phyloP scores from a whole-genome alignment of 192 early-diverging fungal genomes.

The Paraglomus brasilianum region DNA sequence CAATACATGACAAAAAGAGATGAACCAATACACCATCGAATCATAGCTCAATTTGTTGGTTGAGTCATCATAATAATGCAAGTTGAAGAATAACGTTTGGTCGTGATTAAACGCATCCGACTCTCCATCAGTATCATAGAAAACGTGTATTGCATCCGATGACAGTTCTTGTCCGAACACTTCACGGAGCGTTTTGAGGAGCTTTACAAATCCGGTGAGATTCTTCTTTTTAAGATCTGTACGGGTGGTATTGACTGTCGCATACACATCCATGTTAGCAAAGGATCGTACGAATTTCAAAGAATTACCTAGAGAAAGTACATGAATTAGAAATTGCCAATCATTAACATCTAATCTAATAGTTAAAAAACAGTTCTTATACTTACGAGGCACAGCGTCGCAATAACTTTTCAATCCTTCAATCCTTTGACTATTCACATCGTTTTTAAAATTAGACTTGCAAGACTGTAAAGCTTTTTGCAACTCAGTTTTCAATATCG shows the following conservation, averaged over 20 bases:
- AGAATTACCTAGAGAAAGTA: slow-evolving; percentile 29
- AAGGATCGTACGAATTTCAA: slow-evolving; percentile 44
- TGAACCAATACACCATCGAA: slow-evolving; percentile 79
- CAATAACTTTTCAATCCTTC: slow-evolving; percentile 48
- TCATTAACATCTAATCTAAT: not conserved
- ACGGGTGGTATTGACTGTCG: slow-evolving; percentile 39
- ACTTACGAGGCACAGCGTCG: slow-evolving; percentile 47
- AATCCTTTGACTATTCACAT: slow-evolving; percentile 33
- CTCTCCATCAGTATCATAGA: slow-evolving; percentile 65
- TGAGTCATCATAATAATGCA: slow-evolving; percentile 60
- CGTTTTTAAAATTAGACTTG: slow-evolving; percentile 36
- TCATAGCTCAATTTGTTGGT: slow-evolving; percentile 30
- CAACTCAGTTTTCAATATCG: slow-evolving; percentile 35
- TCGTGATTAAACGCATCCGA: slow-evolving; percentile 82
- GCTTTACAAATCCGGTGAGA: slow-evolving; percentile 37
- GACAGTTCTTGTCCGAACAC: slow-evolving; percentile 62
- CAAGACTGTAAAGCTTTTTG: slow-evolving; percentile 33
- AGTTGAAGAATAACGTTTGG: slow-evolving; percentile 79
- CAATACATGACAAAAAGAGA: slow-evolving; percentile 80
- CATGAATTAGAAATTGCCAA: too few species aligned
- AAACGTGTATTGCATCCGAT: slow-evolving; percentile 64
- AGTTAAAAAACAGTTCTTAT: not conserved
- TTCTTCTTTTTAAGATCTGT: slow-evolving; percentile 38
- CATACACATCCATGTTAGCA: slow-evolving; percentile 39
- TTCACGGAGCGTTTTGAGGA: slow-evolving; percentile 44